A percentile compares a stretch with the other conserved stretches of the same genome.
Conservation (phyloP, 139 green algal genomes). For the Chlamydomonas asymmetrica region DNA sequence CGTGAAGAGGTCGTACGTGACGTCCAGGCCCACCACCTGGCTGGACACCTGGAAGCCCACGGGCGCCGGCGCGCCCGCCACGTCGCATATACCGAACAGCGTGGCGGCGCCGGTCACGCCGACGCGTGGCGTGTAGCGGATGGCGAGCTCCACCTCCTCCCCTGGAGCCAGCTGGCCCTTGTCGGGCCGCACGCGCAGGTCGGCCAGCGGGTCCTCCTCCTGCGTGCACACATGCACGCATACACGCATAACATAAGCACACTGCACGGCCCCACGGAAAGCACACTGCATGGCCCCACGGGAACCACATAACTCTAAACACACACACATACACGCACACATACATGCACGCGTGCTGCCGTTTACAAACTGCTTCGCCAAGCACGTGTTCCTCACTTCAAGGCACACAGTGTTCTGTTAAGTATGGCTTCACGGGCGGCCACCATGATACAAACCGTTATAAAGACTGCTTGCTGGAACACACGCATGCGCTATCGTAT, state of each 20-base stretch:
- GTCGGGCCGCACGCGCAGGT: conserved; percentile 38
- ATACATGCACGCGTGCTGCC: too few relatives aligned
- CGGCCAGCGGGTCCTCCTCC: conserved; percentile 11
- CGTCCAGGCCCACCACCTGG: conserved; percentile 31
- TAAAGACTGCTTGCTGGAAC: too few relatives aligned
- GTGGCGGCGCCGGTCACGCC: conserved; percentile 20
- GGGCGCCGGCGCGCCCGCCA: conserved; percentile 34
- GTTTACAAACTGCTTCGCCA: too few relatives aligned
- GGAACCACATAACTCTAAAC: too few relatives aligned
- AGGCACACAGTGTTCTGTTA: too few relatives aligned
- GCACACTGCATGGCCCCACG: too few relatives aligned
- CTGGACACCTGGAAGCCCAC: conserved; percentile 32
- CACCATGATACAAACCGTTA: too few relatives aligned
- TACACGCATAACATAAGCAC: neutral
- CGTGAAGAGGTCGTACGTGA: conserved; percentile 42
- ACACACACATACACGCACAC: too few relatives aligned
- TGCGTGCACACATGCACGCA: neutral
- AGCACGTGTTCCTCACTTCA: too few relatives aligned
- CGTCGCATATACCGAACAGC: conserved; percentile 39
- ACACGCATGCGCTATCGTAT: too few relatives aligned
- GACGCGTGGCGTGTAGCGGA: conserved; percentile 35
- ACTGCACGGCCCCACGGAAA: too few relatives aligned
- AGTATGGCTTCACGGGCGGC: too few relatives aligned
- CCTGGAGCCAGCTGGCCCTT: conserved; percentile 33
- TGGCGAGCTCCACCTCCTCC: conserved; percentile 38